Base-by-base conservation (phyloP, 2,329 filamentous ascomycete species). In the Didymella arachidicola region DNA sequence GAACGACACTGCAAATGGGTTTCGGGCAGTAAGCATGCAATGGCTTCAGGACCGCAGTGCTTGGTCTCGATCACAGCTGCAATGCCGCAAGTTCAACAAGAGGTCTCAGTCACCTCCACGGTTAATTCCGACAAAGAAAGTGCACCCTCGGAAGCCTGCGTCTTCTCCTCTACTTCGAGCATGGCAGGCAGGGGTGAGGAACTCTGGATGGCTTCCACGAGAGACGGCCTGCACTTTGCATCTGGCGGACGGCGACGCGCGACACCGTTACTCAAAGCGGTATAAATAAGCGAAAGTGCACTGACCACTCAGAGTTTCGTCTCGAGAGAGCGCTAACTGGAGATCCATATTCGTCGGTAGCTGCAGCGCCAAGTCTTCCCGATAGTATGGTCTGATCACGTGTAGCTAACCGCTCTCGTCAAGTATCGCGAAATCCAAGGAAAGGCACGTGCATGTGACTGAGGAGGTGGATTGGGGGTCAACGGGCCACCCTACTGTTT, bases 391-490 rank as follows among this genome's bases (percentile, higher is more conserved):
- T 11, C 43, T 53, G 29, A 10, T 60, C 61, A 67, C 63, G 57
- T 61, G 58, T 42, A 42, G 44, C 22, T 59, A 67, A 30, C 62
- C 57, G n/a, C 22, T 62, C 55, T 39, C 26, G 66, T 64, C 51
- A 64, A 38, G 55, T 65, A 64, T 63, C 62, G 68, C 68, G 68
- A 70, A 60, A n/a, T 43, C 14, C 41, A 43, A 27, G 25, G n/a
- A 27, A 4, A 16, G n/a, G 36, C 68, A 70, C 64, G 64, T 70
- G 68, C 63, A 55, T 34, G 11, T 32, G 29, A 57, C n/a, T 30
- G 5, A 16, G 42, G 43, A 16, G 34, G 25, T 41, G 36, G 42
- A 18, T 14, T 49, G 57, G 51, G 27, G 47, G 46, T 50, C 36
- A 45, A 39, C 36, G 19, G 19, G 34, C 50, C 47, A 55, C 51